A percentile compares a stretch with the other conserved stretches of the same genome.
Conservation (phyloP, 2,329 filamentous ascomycete species). For the Curvularia hawaiiensis region DNA sequence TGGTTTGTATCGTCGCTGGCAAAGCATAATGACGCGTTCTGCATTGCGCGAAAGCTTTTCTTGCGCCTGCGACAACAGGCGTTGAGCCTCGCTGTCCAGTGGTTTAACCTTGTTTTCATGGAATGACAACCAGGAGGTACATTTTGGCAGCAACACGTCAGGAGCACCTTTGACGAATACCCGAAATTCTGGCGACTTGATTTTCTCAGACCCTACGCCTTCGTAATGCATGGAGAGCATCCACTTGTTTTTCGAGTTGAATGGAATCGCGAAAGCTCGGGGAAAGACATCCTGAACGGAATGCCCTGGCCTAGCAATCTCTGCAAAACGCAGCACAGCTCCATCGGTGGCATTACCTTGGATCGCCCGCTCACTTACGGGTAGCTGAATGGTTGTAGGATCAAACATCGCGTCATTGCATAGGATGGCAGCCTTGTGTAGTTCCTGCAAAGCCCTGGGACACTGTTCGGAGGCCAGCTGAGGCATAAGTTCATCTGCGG, state of each 20-base stretch:
- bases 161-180: neutral
- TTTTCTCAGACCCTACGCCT: neutral
- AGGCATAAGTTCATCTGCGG: neutral
- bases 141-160: neutral
- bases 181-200: neutral
- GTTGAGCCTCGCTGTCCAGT: neutral
- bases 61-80: neutral
- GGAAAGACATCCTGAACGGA: neutral
- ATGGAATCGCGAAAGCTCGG: neutral
- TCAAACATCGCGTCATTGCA: slow-evolving; percentile 3
- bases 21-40: slow-evolving; percentile 1
- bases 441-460: neutral
- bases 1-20: neutral
- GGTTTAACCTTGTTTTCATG: neutral
- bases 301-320: neutral
- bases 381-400: slow-evolving; percentile 1
- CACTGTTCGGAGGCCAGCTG: neutral
- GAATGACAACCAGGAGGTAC: slow-evolving; percentile 2
- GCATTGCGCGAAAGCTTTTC: slow-evolving; percentile 1
- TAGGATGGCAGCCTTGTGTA: slow-evolving; percentile 1
- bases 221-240: neutral
- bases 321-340: slow-evolving; percentile 1
- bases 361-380: neutral
- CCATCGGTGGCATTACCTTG: slow-evolving; percentile 1
- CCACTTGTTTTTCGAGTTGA: slow-evolving; percentile 3